Evolutionary conservation across 345 rosid species (phyloP), one percentile per base, ranked within the genome.

Genomic region (Streptanthus diversifolius): DNA sequence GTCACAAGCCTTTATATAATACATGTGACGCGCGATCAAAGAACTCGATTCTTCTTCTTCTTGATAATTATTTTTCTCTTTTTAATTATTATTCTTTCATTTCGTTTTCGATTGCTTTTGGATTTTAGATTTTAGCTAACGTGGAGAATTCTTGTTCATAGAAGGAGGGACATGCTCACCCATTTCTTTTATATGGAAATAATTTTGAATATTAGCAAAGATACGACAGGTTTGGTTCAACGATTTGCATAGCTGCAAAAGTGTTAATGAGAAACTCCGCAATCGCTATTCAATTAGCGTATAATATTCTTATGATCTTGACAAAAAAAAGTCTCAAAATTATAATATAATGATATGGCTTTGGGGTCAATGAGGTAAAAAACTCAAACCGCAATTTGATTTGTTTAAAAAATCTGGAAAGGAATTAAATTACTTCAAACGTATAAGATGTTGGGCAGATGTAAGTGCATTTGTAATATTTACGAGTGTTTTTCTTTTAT

Each of bases 41-140:
- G 63, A 49, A 59, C 73, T 75, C 69, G 68, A 68, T 75, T 63
- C 76, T 76, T 76, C 70, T 74, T 74, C 73, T 59, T 75, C 79
- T 75, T 75, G 62, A 67, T 74, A 18, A 58, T 74, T 59, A 45
- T 35, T 53, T 57, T 24, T 14, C 1, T 4, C 6, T 27, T 40
- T 58, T 8, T 35, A 15, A 44, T 5, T 55, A 55, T 52, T 68
- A 12, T 61, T 22, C 37, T 54, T 66, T 8, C 61, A 78, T 39
- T 21, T 77, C 76, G 45, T 70, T 71, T 48, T 77, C 80, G 3
- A 2, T 40, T 57, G 56, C 76, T 52, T 51, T 75, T 75, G 13
- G 22, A 39, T 49, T 57, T 82, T 57, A 63, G 63, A 65, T 54
- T 71, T 77, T 71, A 60, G 80, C 61, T 76, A 68, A 77, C 82